Base-by-base conservation (phyloP, 495 filamentous ascomycete species). In the Penicillium coffeae region DNA sequence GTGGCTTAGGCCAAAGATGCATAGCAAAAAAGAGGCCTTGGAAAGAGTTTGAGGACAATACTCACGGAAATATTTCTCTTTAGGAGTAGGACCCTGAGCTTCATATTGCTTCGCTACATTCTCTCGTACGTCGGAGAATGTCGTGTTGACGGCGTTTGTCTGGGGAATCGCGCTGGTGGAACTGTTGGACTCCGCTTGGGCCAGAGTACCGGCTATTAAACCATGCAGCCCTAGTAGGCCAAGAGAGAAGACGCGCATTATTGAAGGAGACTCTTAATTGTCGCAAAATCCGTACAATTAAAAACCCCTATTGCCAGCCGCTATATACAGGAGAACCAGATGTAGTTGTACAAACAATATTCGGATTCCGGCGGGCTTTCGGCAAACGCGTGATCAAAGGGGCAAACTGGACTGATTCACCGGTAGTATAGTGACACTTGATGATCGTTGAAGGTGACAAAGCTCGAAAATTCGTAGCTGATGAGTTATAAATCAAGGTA, bases 1-100 rank as follows among this genome's bases (percentile, higher is more conserved):
- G 14, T n/a, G 18, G 19, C 25, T 15, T 16, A 16, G 22, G 19
- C 21, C 21, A 37, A 8, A 20, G n/a, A 16, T 27, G 8, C 6
- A n/a, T 9, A 3, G 15, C n/a, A 20, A 21, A n/a, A n/a, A n/a
- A n/a, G n/a, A n/a, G n/a, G n/a, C n/a, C n/a, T 30, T 16, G 20
- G 2, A n/a, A 13, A 1, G 15, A n/a, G 8, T 12, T 13, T 22
- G 13, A 19, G 12, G 21, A 18, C 3, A 13, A 12, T 6, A 74
- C 80, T 67, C 60, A 84, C 79, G 74, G 59, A 82, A 84, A 54
- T 83, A 83, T 71, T 84, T 83, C n/a, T 57, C 60, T 10, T 59
- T 67, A 5, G 73, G 73, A 58, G 78, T 73, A 3, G 68, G 66
- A 25, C 55, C 60, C 44, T 59, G 66, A 21, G 72, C 75, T 39